Percentiles rank a stretch among this genome's conserved stretches.
These are phyloP conservation scores for Chlamydomonas sp. DNA, from an alignment of 139 green algal species.

Conservation along the genomic window DNA sequence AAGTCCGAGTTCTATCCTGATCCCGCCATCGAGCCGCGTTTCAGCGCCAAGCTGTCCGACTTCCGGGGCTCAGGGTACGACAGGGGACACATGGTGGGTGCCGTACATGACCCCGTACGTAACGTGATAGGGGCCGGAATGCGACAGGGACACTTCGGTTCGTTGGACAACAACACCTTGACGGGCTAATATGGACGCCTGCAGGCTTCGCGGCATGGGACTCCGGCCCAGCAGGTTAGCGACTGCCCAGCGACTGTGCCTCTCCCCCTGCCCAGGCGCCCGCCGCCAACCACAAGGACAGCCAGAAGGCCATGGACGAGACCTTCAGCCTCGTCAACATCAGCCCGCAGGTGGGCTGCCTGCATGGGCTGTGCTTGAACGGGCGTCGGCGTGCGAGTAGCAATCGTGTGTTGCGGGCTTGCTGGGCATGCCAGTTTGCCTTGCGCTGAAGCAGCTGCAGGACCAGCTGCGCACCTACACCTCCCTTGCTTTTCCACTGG, in stretches of 20 bases:
- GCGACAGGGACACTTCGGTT: too few species aligned
- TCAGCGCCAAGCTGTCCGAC: slow-evolving; percentile 78
- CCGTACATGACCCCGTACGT: background rate
- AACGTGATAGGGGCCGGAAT: too few species aligned
- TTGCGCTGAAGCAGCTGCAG: too few species aligned
- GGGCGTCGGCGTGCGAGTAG: background rate
- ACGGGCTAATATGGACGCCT: too few species aligned
- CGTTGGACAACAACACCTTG: too few species aligned
- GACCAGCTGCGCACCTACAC: too few species aligned
- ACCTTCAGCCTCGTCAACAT: slow-evolving; percentile 88
- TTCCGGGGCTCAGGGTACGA: slow-evolving; percentile 89
- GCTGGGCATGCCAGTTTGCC: background rate
- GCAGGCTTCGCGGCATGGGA: too few species aligned
- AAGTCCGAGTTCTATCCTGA: slow-evolving; percentile 77
- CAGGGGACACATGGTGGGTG: slow-evolving; percentile 86
- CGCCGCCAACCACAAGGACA: slow-evolving; percentile 84
- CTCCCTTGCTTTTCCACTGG: too few species aligned
- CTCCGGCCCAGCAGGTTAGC: background rate
- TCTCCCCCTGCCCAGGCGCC: slow-evolving; percentile 63
- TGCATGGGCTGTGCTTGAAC: background rate
- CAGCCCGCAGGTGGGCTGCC: slow-evolving; percentile 56
- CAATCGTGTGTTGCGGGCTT: background rate
- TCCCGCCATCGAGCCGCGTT: slow-evolving; percentile 66
- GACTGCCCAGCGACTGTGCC: background rate
- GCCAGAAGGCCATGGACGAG: slow-evolving; percentile 84